A percentile compares a stretch with the other conserved stretches of the same genome.
These are phyloP conservation scores for Aspergillus ellipticus DNA, from an alignment of 495 filamentous ascomycete species.

Conservation along the genomic window DNA sequence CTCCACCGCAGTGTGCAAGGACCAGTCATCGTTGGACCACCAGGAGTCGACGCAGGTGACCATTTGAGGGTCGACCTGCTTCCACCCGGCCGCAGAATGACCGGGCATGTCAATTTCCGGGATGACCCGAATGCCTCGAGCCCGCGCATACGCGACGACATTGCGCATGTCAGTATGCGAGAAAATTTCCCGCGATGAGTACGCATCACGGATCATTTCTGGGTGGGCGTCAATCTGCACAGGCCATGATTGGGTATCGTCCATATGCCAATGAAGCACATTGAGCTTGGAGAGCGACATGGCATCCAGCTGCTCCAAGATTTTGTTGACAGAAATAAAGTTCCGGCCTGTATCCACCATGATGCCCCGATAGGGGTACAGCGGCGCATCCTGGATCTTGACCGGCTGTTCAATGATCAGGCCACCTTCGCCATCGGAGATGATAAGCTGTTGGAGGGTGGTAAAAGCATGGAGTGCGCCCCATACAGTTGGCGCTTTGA, in stretches of 20 bases:
- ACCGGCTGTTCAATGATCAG: constrained; percentile 50
- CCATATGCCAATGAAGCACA: constrained; percentile 51
- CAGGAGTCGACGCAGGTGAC: constrained; percentile 50
- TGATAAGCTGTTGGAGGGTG: constrained; percentile 53
- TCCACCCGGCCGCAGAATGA: constrained; percentile 50
- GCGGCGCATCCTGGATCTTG: constrained; percentile 40
- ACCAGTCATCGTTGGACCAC: constrained; percentile 55
- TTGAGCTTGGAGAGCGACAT: constrained; percentile 52
- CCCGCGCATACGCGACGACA: constrained; percentile 45
- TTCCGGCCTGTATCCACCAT: constrained; percentile 51
- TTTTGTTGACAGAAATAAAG: constrained; percentile 46
- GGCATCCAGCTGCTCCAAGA: constrained; percentile 50
- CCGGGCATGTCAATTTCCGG: constrained; percentile 54
- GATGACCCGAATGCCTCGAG: constrained; percentile 46
- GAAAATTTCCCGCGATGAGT: constrained; percentile 44
- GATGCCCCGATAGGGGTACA: constrained; percentile 49
- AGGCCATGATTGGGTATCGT: constrained; percentile 51
- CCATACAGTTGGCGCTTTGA: constrained; percentile 48
- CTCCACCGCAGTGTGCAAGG: constrained; percentile 51
- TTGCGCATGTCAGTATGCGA: constrained; percentile 35
- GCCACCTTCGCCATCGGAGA: constrained; percentile 41
- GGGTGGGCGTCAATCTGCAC: constrained; percentile 47
- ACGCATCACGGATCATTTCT: constrained; percentile 53
- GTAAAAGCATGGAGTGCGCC: constrained; percentile 58
- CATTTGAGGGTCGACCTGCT: constrained; percentile 49